These are phyloP conservation scores for Stentor coeruleus DNA, from an alignment of 73 alveolate genomes.

Conservation along the genomic window DNA sequence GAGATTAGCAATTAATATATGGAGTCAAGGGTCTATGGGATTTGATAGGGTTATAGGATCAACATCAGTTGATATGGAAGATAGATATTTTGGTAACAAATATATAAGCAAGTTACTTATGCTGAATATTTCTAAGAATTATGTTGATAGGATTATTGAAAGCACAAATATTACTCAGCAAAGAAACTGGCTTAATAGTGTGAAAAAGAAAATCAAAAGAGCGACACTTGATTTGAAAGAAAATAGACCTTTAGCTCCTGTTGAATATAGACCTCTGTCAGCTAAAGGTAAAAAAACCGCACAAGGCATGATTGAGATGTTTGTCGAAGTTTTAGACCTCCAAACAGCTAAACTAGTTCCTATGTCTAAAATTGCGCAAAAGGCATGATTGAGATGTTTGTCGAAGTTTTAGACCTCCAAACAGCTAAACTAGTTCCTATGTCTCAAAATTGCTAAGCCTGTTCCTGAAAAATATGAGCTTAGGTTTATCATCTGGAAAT, in stretches of 20 bases:
- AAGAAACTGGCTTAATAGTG: not conserved
- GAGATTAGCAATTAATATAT: constrained; percentile 61
- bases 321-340: constrained; percentile 76
- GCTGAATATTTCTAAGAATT: constrained; percentile 28
- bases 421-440: constrained; percentile 71
- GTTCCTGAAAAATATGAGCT: constrained; percentile 87
- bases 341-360: constrained; percentile 73
- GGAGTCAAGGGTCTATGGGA: constrained; percentile 49
- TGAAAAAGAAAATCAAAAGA: constrained; percentile 18
- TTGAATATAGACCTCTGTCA: constrained; percentile 76
- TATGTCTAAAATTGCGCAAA: constrained; percentile 70
- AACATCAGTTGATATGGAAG: constrained; percentile 93
- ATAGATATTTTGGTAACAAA: constrained; percentile 70
- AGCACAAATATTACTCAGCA: not conserved
- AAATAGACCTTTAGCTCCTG: constrained; percentile 59
- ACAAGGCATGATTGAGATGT: constrained; percentile 90
- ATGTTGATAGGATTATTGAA: constrained; percentile 25
- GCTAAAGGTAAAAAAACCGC: constrained; percentile 76
- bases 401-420: constrained; percentile 76
- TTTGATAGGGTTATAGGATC: constrained; percentile 88
- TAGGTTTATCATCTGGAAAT: constrained; percentile 93
- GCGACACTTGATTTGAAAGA: constrained; percentile 36
- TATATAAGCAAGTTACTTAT: constrained; percentile 27
- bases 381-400: constrained; percentile 90
- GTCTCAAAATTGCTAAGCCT: constrained; percentile 62